A percentile compares a stretch with the other conserved stretches of the same genome.
phyloP scores from a whole-genome alignment of 2,329 filamentous ascomycete genomes.

The Phaeosphaeriaceae sp. region DNA sequence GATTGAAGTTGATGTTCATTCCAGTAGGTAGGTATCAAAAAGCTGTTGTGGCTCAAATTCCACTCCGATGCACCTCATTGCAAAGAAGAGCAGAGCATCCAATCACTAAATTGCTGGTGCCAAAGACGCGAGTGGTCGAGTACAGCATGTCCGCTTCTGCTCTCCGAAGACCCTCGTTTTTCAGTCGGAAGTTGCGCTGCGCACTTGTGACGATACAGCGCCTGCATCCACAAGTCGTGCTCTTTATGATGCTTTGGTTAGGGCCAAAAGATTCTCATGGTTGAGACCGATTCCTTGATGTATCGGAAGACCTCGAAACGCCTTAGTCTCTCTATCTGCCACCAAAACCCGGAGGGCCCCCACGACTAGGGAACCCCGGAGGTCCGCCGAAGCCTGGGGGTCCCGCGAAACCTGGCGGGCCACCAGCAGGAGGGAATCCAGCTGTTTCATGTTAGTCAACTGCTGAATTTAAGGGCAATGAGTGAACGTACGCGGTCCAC shows the following conservation, averaged over 20 bases:
- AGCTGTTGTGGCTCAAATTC: background rate
- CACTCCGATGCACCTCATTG: background rate
- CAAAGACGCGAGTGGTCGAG: background rate
- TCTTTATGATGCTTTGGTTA: background rate
- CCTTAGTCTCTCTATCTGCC: constrained; percentile 25
- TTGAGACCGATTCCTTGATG: background rate
- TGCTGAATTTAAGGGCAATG: background rate
- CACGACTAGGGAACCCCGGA: constrained; percentile 31
- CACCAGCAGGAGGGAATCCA: constrained; percentile 56
- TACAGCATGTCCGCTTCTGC: background rate
- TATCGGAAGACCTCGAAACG: background rate
- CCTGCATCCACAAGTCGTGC: background rate
- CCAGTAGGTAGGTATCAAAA: background rate
- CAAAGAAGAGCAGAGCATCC: background rate
- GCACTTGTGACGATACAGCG: background rate
- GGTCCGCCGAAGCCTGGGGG: constrained; percentile 56
- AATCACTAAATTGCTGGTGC: background rate
- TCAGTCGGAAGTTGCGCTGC: background rate
- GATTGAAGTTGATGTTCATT: background rate
- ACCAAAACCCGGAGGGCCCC: constrained; percentile 36
- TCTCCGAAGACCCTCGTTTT: background rate
- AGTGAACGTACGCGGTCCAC: constrained; percentile 43
- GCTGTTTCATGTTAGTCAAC: constrained; percentile 35
- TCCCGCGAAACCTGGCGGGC: constrained; percentile 55
- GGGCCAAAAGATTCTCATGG: background rate